Percentiles rank a stretch among this genome's conserved stretches.
These are phyloP conservation scores for Cyclostephanos tholiformis DNA, from an alignment of 108 stramenopile genomes.

Conservation along the genomic window DNA sequence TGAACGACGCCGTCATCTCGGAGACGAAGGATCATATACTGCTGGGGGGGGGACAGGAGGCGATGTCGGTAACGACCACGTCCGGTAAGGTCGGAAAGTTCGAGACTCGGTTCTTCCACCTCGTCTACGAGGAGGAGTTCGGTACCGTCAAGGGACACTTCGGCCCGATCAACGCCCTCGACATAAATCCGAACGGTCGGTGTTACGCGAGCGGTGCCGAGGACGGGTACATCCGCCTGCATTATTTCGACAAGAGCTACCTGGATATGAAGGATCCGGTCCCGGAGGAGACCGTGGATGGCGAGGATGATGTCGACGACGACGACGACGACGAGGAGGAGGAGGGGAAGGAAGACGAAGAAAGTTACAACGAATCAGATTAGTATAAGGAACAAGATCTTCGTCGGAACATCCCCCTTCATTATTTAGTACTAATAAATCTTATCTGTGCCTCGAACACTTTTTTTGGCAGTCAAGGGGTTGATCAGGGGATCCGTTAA, in stretches of 20 bases:
- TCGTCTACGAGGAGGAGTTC: constrained; percentile 97
- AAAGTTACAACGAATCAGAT: constrained; percentile 44
- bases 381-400: constrained; percentile 10
- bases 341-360: constrained; percentile 30
- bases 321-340: constrained; percentile 58
- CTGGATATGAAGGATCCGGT: constrained; percentile 95
- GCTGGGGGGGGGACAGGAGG: constrained; percentile 98
- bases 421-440: background rate
- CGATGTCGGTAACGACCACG: constrained; percentile 98
- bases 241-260: constrained; percentile 96
- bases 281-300: constrained; percentile 82
- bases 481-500: no score
- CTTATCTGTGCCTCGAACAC: background rate
- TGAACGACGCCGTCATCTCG: constrained; percentile 97
- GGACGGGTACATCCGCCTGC: constrained; percentile 97
- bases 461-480: no score
- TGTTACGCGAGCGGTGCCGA: constrained; percentile 93
- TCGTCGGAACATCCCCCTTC: background rate
- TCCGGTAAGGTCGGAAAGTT: constrained; percentile 98
- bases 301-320: constrained; percentile 58
- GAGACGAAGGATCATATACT: constrained; percentile 96
- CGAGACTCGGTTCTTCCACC: constrained; percentile 96
- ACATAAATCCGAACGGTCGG: constrained; percentile 94
- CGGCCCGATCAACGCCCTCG: constrained; percentile 99
- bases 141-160: constrained; percentile 98